These are phyloP conservation scores for Saitozyma sp. DNA, from an alignment of 768 basidiomycete species.

Conservation along the genomic window DNA sequence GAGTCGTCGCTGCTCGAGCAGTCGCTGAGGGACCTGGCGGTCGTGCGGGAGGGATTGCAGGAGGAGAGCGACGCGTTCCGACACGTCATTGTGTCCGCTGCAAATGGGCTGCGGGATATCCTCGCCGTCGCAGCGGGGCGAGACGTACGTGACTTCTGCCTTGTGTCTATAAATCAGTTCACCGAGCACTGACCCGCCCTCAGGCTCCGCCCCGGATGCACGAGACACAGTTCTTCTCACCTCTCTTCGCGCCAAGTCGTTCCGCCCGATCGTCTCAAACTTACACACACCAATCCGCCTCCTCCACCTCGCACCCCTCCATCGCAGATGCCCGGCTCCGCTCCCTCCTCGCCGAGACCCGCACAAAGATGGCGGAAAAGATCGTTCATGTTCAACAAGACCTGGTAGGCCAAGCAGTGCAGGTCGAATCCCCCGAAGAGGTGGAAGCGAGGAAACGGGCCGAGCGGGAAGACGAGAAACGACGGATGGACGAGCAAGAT, in stretches of 20 bases:
- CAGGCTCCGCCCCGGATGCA: slow-evolving; percentile 41
- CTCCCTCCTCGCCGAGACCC: slow-evolving; percentile 34
- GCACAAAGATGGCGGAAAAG: slow-evolving; percentile 17
- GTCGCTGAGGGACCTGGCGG: slow-evolving; percentile 42
- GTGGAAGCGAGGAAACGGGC: slow-evolving; percentile 31
- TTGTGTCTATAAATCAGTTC: not conserved
- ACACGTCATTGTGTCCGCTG: slow-evolving; percentile 48
- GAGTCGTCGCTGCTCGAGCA: slow-evolving; percentile 41
- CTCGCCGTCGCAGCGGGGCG: slow-evolving; percentile 31
- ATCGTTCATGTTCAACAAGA: slow-evolving; percentile 16
- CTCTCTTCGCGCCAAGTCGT: not conserved
- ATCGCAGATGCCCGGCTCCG: slow-evolving; percentile 41
- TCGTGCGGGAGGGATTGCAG: slow-evolving; percentile 44
- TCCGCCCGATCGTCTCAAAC: not conserved
- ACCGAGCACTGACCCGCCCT: not conserved
- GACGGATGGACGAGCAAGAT: slow-evolving; percentile 37
- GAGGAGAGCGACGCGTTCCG: slow-evolving; percentile 52
- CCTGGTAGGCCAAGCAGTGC: not conserved
- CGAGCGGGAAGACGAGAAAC: slow-evolving; percentile 34
- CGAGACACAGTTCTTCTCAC: slow-evolving; percentile 45
- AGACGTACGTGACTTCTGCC: slow-evolving; percentile 26
- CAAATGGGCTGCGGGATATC: slow-evolving; percentile 39
- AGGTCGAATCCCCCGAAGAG: slow-evolving; percentile 21
- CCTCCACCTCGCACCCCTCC: slow-evolving; percentile 46
- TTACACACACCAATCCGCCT: slow-evolving; percentile 21